Evolutionary conservation across 2,329 filamentous ascomycete genomes (phyloP), one percentile per base, ranked within the genome.

Genomic region (Mariannaea sp.): DNA sequence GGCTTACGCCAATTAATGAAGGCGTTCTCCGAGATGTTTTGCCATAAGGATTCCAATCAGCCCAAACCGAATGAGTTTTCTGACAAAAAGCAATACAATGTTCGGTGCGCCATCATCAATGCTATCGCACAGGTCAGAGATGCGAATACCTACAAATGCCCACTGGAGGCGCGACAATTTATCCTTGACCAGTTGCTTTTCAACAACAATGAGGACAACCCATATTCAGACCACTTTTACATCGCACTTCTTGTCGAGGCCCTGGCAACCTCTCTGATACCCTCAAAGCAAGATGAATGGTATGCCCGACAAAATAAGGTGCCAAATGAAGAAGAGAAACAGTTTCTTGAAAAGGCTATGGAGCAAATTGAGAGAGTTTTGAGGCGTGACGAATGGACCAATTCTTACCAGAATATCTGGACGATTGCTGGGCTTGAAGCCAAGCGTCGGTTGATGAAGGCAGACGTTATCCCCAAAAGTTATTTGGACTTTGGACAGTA

Each of bases 121-220:
- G 89, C 92, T 6, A 87, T 99, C 59, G 84, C 92, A 3, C 82
- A 84, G 57, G 84, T 97, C 41, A 85, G 91, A 44, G 88, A 93
- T 65, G 77, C 78, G 32, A 81, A 86, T 49, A 73, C 68, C 5
- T 89, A 91, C 30, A 88, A 85, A 64, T 92, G 92, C 48, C 92
- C 93, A 0, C 79, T 87, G 66, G 80, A 86, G 46, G 91, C 91
- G 5, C 89, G 92, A 52, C 82, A 84, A 32, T 96, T 97, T 70
- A 83, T 99, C 41, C 82, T 96, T 17, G 92, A 97, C 62, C 89
- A 95, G 68, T 78, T 99, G 27, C 87, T 89, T 42, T 93, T 92
- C 75, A 99, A 99, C 68, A 92, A 99, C 73, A 99, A 99, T 68
- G 87, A 89, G 2, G 88, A 89, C 55, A 99, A 99, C 64, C 74